A percentile compares a stretch with the other conserved stretches of the same genome.
Conservation (phyloP, 139 green algal genomes). For the Nannochloris sp. region DNA sequence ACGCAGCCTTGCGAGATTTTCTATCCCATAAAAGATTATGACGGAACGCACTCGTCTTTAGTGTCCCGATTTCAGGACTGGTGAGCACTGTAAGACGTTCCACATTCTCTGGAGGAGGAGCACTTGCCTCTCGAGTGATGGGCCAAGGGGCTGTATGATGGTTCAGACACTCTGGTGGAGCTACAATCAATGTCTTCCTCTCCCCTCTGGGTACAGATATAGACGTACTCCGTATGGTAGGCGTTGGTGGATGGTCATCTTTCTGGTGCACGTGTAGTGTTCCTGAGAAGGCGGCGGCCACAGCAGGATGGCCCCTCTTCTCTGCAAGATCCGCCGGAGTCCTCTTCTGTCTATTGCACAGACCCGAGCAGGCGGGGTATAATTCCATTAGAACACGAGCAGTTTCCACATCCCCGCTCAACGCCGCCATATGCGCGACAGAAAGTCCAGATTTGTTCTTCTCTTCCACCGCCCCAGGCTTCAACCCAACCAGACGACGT, state of each 20-base stretch:
- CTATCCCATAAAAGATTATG: conserved; percentile 41
- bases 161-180: conserved; percentile 50
- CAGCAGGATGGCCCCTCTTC: conserved; percentile 23
- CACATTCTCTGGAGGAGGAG: conserved; percentile 73
- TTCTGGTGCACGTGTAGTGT: background rate
- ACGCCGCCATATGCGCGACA: conserved; percentile 49
- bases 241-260: background rate
- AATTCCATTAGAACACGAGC: conserved; percentile 1
- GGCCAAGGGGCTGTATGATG: conserved; percentile 61
- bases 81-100: conserved; percentile 64
- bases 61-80: conserved; percentile 39
- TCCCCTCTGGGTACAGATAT: background rate
- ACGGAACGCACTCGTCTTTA: conserved; percentile 45
- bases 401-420: conserved; percentile 29
- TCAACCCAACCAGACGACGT: conserved; percentile 14
- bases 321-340: conserved; percentile 31
- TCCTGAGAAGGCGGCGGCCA: conserved; percentile 7
- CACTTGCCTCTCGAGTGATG: conserved; percentile 16
- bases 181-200: conserved; percentile 46
- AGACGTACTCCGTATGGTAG: no score
- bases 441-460: conserved; percentile 41
- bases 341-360: conserved; percentile 31
- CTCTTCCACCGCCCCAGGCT: conserved; percentile 11
- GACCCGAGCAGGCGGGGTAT: background rate
- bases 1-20: conserved; percentile 12